phyloP scores from a whole-genome alignment of 2,329 filamentous ascomycete species.

The Colletotrichum lupini region DNA sequence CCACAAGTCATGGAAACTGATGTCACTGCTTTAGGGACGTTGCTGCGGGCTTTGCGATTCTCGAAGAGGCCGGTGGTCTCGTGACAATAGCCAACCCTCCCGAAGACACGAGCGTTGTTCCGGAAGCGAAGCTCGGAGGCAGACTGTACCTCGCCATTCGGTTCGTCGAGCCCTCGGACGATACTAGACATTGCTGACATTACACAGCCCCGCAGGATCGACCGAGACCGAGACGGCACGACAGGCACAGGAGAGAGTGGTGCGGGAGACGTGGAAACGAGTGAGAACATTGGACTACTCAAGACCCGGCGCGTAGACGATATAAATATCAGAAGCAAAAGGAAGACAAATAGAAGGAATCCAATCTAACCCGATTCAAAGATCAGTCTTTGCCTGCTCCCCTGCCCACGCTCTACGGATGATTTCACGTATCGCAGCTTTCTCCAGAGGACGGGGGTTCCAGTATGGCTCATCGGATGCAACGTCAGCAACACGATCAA shows the following conservation, averaged over 20 bases:
- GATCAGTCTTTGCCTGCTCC: conserved; percentile 62
- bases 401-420: conserved; percentile 68
- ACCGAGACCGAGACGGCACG: conserved; percentile 70
- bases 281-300: conserved; percentile 74
- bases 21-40: conserved; percentile 68
- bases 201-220: conserved; percentile 69
- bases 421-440: conserved; percentile 61
- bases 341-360: neutral
- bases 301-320: conserved; percentile 65
- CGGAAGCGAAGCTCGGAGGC: conserved; percentile 72
- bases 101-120: conserved; percentile 64
- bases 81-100: conserved; percentile 81
- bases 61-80: conserved; percentile 79
- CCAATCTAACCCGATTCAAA: conserved; percentile 46
- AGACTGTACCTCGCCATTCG: conserved; percentile 78
- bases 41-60: conserved; percentile 78
- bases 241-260: conserved; percentile 75
- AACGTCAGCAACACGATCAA: conserved; percentile 67
- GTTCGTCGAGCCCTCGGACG: conserved; percentile 46
- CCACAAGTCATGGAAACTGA: conserved; percentile 63
- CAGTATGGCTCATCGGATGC: conserved; percentile 67
- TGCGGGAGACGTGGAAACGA: conserved; percentile 78
- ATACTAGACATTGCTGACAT: conserved; percentile 10
- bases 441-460: conserved; percentile 66
- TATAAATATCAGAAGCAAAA: neutral